Base-by-base conservation (phyloP, 768 basidiomycete genomes). In the Suillus bovinus region DNA sequence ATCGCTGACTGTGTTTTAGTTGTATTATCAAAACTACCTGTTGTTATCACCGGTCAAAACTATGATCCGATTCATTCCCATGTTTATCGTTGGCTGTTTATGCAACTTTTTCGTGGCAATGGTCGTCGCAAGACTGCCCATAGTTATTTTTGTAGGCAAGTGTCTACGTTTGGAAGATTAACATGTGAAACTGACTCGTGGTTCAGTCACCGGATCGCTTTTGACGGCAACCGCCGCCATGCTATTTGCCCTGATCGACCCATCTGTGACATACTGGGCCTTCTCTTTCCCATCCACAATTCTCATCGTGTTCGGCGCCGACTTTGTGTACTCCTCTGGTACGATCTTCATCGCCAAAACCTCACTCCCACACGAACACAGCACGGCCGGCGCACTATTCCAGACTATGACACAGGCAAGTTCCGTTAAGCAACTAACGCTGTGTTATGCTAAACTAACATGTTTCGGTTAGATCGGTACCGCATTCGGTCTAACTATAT, bases 341-440 rank as follows among this genome's bases (percentile, higher is more conserved):
- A 89, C 88, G 8, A 74, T 93, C 17, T 93, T 89, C 66, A 83
- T 91, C 47, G 88, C 90, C 3, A 88, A 86, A 67, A 79, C 89
- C 11, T 81, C 84, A 2, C 71, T 81, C 1, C 85, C 85, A 3
- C 80, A 88, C 59, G 91, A 93, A 67, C 91, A 93, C 72, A 87
- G 86, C 72, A 78, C 92, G 5, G 85, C 86, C 6, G 90, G 89
- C 3, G 90, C 85, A 11, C 63, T 92, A 29, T 92, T 92, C 73
- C 88, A 90, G 69, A 91, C 91, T 1, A 85, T 93, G 83, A 87
- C 83, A 5, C 87, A 89, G 77, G 86, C 86, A 61, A 61, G 74
- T 68, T 5, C 24, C 58, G 22, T 11, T 8, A 38, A 24, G 4
- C 36, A 17, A 34, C 22, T 6, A 16, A 39, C 41, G 22, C 1